Evolutionary conservation across 805 yeast genomes (phyloP).

Genomic region (Candida rishiriensis): DNA sequence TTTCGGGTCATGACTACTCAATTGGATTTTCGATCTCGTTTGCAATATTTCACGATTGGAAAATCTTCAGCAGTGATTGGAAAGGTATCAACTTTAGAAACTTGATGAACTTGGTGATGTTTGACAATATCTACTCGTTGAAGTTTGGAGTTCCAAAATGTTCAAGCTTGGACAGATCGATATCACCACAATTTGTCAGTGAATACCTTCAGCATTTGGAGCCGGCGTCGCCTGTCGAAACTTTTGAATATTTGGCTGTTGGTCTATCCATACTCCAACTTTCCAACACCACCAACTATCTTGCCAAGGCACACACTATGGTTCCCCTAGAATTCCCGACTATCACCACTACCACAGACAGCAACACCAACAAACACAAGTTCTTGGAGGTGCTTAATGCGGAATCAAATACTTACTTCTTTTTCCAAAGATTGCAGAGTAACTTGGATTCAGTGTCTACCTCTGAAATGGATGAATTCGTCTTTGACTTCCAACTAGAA

Average conservation of each 20-base stretch:
- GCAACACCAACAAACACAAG: slow-evolving; percentile 14
- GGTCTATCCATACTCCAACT: slow-evolving; percentile 23
- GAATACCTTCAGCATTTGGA: slow-evolving; percentile 13
- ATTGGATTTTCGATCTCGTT: slow-evolving; percentile 51
- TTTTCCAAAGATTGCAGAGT: slow-evolving; percentile 9
- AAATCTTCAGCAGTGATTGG: slow-evolving; percentile 35
- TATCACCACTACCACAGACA: too few species aligned
- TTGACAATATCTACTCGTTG: slow-evolving; percentile 50
- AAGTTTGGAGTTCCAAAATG: slow-evolving; percentile 41
- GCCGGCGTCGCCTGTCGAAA: slow-evolving; percentile 5
- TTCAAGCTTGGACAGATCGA: slow-evolving; percentile 18
- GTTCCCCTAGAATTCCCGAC: slow-evolving; percentile 7
- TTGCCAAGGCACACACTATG: slow-evolving; percentile 11
- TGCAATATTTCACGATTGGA: slow-evolving; percentile 55
- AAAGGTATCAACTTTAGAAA: slow-evolving; percentile 27
- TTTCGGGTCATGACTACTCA: slow-evolving; percentile 58
- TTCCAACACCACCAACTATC: slow-evolving; percentile 13
- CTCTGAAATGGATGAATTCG: slow-evolving; percentile 22
- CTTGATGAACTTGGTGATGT: slow-evolving; percentile 41
- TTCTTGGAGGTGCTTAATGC: slow-evolving; percentile 24
- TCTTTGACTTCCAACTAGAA: slow-evolving; percentile 28
- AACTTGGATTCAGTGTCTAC: neutral
- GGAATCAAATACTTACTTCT: slow-evolving; percentile 18
- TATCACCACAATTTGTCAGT: slow-evolving; percentile 14
- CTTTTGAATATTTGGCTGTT: slow-evolving; percentile 19